Percentiles rank a stretch among this genome's conserved stretches.
Evolutionary conservation across 768 basidiomycete species (phyloP).

Genomic region (Tricholoma saponaceum): DNA sequence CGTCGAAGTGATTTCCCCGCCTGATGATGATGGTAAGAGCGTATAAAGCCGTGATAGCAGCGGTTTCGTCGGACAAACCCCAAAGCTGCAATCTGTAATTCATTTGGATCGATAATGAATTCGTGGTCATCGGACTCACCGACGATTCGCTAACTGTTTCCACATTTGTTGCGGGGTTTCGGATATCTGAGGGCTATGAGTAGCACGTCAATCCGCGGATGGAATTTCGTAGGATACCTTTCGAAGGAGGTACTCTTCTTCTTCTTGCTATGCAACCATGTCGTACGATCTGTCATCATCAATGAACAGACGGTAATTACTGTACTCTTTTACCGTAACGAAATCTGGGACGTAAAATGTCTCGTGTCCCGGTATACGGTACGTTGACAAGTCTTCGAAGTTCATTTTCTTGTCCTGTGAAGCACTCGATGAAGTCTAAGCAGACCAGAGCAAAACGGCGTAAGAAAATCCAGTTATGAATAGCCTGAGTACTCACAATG

Average conservation of each 20-base stretch:
- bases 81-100: constrained; percentile 60
- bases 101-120: background rate
- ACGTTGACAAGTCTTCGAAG: constrained; percentile 17
- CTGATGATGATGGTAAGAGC: constrained; percentile 27
- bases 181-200: constrained; percentile 47
- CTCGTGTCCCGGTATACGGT: constrained; percentile 35
- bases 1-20: constrained; percentile 71
- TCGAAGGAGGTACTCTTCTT: constrained; percentile 72
- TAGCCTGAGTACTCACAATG: background rate
- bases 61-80: constrained; percentile 41
- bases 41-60: background rate
- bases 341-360: constrained; percentile 78
- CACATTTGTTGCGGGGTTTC: constrained; percentile 80
- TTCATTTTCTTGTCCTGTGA: constrained; percentile 1
- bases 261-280: constrained; percentile 38
- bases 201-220: constrained; percentile 8
- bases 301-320: background rate
- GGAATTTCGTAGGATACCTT: constrained; percentile 48
- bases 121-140: constrained; percentile 38
- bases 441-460: background rate
- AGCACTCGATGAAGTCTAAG: background rate
- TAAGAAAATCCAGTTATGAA: background rate
- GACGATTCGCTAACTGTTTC: constrained; percentile 70
- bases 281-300: background rate
- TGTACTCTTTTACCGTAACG: constrained; percentile 40